phyloP scores from a whole-genome alignment of 2,329 filamentous ascomycete species.

The Dactylellina haptotyla region DNA sequence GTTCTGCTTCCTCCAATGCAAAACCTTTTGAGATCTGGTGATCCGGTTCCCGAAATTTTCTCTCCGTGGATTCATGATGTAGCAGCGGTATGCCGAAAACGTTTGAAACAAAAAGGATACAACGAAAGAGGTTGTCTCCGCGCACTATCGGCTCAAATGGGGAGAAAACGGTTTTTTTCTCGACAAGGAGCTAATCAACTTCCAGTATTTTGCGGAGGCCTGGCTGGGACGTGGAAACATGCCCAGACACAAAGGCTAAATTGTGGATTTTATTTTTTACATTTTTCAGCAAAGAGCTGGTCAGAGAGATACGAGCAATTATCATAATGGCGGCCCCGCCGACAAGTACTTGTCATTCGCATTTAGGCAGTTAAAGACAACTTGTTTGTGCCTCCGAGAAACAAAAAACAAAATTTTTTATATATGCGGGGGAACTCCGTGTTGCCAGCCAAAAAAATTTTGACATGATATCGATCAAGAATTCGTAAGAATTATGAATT shows the following conservation, averaged over 20 bases:
- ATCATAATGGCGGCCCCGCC: conserved; percentile 16
- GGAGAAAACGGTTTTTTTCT: conserved; percentile 37
- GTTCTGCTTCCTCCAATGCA: conserved; percentile 9
- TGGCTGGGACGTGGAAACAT: conserved; percentile 34
- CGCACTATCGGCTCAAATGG: conserved; percentile 49
- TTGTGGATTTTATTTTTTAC: conserved; percentile 24
- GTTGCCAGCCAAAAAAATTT: conserved; percentile 29
- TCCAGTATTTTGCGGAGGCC: conserved; percentile 53
- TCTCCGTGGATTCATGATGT: conserved; percentile 42
- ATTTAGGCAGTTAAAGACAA: conserved; percentile 53
- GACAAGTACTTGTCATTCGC: conserved; percentile 19
- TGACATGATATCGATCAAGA: conserved; percentile 8
- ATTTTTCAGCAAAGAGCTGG: conserved; percentile 3
- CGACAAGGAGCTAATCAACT: conserved; percentile 51
- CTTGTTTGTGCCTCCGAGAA: conserved; percentile 18
- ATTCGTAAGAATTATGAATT: conserved; percentile 44
- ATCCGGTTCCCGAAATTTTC: conserved; percentile 39
- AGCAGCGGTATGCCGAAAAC: conserved; percentile 23
- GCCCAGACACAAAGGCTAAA: conserved; percentile 53
- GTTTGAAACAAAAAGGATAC: conserved; percentile 47
- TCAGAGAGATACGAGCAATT: conserved; percentile 38
- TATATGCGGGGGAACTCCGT: conserved; percentile 24
- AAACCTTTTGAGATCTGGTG: conserved; percentile 23
- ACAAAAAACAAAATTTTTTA: too few species aligned
- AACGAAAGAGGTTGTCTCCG: conserved; percentile 48